Percentiles rank a stretch among this genome's conserved stretches.
Conservation (phyloP, 169 alveolate species). For the Amoebophrya sp. region DNA sequence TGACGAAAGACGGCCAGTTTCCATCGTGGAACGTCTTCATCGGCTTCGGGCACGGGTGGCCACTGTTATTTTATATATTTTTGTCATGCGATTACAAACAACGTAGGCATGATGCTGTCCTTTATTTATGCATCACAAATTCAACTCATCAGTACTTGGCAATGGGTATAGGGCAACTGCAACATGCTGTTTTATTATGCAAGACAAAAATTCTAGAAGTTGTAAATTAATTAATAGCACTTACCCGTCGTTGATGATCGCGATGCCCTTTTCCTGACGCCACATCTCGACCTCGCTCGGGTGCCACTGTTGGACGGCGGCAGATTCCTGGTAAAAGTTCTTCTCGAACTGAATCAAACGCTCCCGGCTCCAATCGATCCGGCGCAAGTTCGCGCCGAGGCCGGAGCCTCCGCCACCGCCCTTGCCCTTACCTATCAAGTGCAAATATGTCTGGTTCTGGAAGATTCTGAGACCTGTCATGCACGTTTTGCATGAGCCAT, state of each 20-base stretch:
- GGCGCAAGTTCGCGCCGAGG: constrained; percentile 38
- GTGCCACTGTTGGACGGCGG: constrained; percentile 64
- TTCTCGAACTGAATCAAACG: constrained; percentile 81
- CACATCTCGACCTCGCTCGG: constrained; percentile 67
- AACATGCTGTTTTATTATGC: no score
- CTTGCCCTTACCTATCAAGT: not conserved
- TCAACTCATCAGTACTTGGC: no score
- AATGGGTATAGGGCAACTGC: no score
- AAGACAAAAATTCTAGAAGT: not conserved
- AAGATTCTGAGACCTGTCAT: no score
- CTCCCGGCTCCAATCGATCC: constrained; percentile 68
- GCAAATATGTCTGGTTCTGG: no score
- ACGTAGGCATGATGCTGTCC: no score
- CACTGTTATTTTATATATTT: constrained; percentile 52
- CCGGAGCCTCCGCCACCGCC: not conserved
- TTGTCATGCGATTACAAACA: no score
- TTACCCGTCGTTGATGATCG: not conserved
- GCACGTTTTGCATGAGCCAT: no score
- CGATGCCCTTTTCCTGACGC: not conserved
- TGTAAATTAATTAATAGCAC: not conserved
- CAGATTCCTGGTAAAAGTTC: constrained; percentile 84
- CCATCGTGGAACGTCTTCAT: constrained; percentile 76
- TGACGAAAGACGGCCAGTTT: constrained; percentile 81
- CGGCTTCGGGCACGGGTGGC: constrained; percentile 71
- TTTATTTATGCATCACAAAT: no score